Base-by-base conservation (phyloP, 202 grass and related monocot genomes). In the Musa balbisiana region DNA sequence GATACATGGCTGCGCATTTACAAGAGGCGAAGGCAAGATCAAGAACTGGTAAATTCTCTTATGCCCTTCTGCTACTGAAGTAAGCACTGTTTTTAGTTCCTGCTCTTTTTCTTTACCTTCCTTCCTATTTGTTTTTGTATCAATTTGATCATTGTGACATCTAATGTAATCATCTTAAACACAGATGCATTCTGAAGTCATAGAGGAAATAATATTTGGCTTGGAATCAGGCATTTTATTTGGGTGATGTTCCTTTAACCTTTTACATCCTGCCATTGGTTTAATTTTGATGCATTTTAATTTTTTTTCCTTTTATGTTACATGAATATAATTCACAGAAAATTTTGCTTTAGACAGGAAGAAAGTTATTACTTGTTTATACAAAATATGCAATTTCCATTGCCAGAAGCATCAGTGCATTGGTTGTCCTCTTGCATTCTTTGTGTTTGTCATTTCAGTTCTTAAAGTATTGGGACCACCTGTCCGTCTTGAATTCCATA, bases 151-250 rank as follows among this genome's bases (percentile, higher is more conserved):
- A 1, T 80, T 81, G 50, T 70, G 83, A 55, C 66, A 53, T 25
- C 64, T 95, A 59, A 87, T 73, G 67, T 69, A 64, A 71, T 24
- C 26, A 56, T 73, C 73, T 87, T 52, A 73, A 67, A 69, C 53
- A 53, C 85, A 99, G 95, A 85, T 86, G 79, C 81, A 87, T 74
- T 88, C 89, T 13, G 95, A 99, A 86, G 95, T 99, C 73, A 86
- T 91, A 1, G 91, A 99, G 84, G 95, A 99, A 80, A 86, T 99
- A 59, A 92, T 99, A 82, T 87, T 87, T 49, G 89, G 91, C 51
- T 87, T 99, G 67, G 95, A 99, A 90, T 95, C 91, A 62, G 95
- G 91, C 79, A 99, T 95, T 87, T 86, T 99, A 80, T 99, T 99
- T 80, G 95, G 95, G 94, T 98, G 87, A 81, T 76, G 73, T 75